phyloP scores from a whole-genome alignment of 2,329 filamentous ascomycete genomes.

The Penicillium sp. region DNA sequence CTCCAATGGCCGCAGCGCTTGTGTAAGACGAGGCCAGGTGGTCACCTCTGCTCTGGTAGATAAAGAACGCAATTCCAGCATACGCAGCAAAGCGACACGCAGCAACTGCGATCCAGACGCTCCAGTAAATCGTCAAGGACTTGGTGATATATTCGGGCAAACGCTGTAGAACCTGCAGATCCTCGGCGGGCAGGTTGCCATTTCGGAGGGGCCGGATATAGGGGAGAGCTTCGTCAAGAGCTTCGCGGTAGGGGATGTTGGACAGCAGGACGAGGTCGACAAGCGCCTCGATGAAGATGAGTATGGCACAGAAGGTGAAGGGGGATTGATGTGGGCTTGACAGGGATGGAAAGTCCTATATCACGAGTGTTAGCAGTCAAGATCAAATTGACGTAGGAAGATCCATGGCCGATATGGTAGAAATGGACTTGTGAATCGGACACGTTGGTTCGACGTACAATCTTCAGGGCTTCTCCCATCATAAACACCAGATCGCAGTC shows the following conservation, averaged over 20 bases:
- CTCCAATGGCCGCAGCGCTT: slow-evolving; percentile 26
- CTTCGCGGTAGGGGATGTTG: slow-evolving; percentile 61
- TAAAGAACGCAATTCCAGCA: slow-evolving; percentile 39
- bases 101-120: slow-evolving; percentile 41
- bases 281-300: slow-evolving; percentile 66
- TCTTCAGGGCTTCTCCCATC: slow-evolving; percentile 77
- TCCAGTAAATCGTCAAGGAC: slow-evolving; percentile 37
- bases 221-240: slow-evolving; percentile 59
- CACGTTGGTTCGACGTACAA: slow-evolving; percentile 56
- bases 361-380: slow-evolving; percentile 7
- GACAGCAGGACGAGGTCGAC: slow-evolving; percentile 64
- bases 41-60: slow-evolving; percentile 35
- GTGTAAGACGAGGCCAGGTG: slow-evolving; percentile 22
- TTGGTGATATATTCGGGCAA: slow-evolving; percentile 28
- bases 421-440: not conserved
- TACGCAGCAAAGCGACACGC: slow-evolving; percentile 39
- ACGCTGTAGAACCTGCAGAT: slow-evolving; percentile 21
- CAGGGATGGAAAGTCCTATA: slow-evolving; percentile 61
- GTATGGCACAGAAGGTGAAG: slow-evolving; percentile 65
- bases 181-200: slow-evolving; percentile 24
- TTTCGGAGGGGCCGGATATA: slow-evolving; percentile 29
- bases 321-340: slow-evolving; percentile 63
- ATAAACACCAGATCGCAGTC: slow-evolving; percentile 80
- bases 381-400: not conserved
- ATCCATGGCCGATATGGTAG: not conserved